Base-by-base conservation (phyloP, 495 filamentous ascomycete species). In the Xylaria bambusicola region DNA sequence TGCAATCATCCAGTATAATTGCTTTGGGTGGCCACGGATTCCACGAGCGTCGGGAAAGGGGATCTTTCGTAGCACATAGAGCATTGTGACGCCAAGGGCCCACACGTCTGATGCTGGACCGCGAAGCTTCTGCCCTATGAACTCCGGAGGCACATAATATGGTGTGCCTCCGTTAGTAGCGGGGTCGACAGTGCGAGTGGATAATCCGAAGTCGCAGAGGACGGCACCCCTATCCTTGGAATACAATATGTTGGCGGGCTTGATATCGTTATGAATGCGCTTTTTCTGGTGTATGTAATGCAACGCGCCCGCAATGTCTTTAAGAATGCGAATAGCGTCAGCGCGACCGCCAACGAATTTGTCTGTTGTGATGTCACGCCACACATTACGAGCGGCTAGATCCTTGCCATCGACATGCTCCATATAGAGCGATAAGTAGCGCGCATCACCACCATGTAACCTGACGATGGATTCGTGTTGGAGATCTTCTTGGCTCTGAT, bases 161-260 rank as follows among this genome's bases (percentile, higher is more conserved):
- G 78, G 78, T 3, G 78, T 81, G 38, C 78, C 78, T 40, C 77
- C 77, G 13, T 68, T 71, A 13, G 75, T 73, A 26, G 72, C 65
- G 6, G 73, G 61, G 35, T 75, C 73, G n/a, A 56, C 65, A 17
- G 68, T 71, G 33, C 64, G 62, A 0, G 75, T 78, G 6, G 77
- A 76, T 21, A 79, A 59, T 10, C 78, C 78, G 36, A 81, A 73
- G 49, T 81, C 78, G 63, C 78, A 81, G 29, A 81, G 71, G 0
- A 81, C 77, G 21, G 77, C 78, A 1, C 78, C 78, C 1, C 78
- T 74, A 29, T 80, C 78, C 51, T 65, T 72, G 46, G 75, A 79
- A 62, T 80, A 81, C n/a, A 82, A 65, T 45, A 82, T 80, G 41
- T 80, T 82, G 17, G 75, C 77, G 17, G 78, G 78, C 56, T 80